Evolutionary conservation across 192 early-diverging fungal species (phyloP), one percentile per base, ranked within the genome.

Genomic region (Coemansia sp.): DNA sequence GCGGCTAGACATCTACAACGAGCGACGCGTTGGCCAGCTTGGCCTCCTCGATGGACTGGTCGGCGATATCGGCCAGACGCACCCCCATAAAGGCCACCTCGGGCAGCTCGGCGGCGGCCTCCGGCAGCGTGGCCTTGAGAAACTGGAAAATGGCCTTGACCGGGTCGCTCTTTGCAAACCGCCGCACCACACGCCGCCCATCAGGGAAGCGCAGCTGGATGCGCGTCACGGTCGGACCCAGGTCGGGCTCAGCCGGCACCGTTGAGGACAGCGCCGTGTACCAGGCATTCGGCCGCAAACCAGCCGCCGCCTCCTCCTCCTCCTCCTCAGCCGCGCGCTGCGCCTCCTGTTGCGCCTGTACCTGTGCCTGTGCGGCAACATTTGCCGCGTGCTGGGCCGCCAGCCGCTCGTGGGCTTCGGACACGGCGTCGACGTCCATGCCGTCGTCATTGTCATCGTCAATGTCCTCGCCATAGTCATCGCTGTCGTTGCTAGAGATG

Each of bases 131-230:
- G 11, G 81, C 70, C 61, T 93, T 95, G 62, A 97, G 69, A 42
- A 75, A 95, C 62, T 92, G 86, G 78, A 95, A 95, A 27, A 98
- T 59, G 5, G 63, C 60, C 26, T 65, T 78, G 2, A 97, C 91
- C 17, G 75, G 78, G 50, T 87, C 89, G 1, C 80, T 55, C 59
- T 87, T 89, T 27, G 61, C 53, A 63, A 98, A 92, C 46, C 84
- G 80, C 36, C 89, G 81, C 43, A 95, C 83, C 23, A 85, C 60
- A 15, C 84, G 83, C 15, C 77, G 64, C 13, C 95, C 94, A 70
- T 89, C 87, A 8, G 89, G 84, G 40, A 94, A 67, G 27, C 89
- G 83, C 50, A 95, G 75, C 58, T 93, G 91, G 43, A 97, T 82
- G 27, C 90, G 80, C 9, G 90, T 90, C 2, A 80, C 78, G 3